A percentile compares a stretch with the other conserved stretches of the same genome.
phyloP scores from a whole-genome alignment of 768 basidiomycete species.

The Thelephora aurantiotincta region DNA sequence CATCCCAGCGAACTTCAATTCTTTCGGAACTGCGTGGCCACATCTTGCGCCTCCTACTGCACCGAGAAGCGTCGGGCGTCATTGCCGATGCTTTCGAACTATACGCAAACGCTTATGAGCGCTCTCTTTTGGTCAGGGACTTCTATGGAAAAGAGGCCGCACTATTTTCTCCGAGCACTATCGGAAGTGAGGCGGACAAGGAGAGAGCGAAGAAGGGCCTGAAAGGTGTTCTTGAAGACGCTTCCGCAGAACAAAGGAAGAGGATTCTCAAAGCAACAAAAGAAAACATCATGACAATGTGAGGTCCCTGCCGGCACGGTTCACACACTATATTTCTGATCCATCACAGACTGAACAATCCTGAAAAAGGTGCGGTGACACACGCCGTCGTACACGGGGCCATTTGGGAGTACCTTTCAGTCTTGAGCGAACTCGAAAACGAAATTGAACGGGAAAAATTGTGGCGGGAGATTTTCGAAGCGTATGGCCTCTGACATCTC shows the following conservation, averaged over 20 bases:
- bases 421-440: conserved; percentile 40
- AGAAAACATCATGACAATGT: conserved; percentile 69
- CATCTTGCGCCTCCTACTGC: conserved; percentile 65
- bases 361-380: conserved; percentile 79
- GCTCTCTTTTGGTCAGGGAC: conserved; percentile 65
- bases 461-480: conserved; percentile 70
- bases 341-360: conserved; percentile 64
- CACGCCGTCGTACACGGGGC: conserved; percentile 83
- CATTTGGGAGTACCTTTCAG: conserved; percentile 72
- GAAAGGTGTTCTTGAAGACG: conserved; percentile 48
- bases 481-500: conserved; percentile 24
- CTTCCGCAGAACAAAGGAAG: conserved; percentile 47
- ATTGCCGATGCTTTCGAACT: conserved; percentile 85
- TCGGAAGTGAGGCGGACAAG: conserved; percentile 46
- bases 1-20: conserved; percentile 61
- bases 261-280: conserved; percentile 57
- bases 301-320: conserved; percentile 13
- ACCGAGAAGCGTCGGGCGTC: conserved; percentile 72
- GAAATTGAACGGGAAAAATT: conserved; percentile 60
- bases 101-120: conserved; percentile 75
- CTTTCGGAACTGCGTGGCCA: conserved; percentile 66
- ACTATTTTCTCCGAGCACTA: conserved; percentile 38
- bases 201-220: conserved; percentile 55
- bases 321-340: not conserved
- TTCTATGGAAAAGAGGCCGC: conserved; percentile 85